Evolutionary conservation across 2,329 filamentous ascomycete species (phyloP), one percentile per base, ranked within the genome.

Genomic region (Botrytis sinoallii): DNA sequence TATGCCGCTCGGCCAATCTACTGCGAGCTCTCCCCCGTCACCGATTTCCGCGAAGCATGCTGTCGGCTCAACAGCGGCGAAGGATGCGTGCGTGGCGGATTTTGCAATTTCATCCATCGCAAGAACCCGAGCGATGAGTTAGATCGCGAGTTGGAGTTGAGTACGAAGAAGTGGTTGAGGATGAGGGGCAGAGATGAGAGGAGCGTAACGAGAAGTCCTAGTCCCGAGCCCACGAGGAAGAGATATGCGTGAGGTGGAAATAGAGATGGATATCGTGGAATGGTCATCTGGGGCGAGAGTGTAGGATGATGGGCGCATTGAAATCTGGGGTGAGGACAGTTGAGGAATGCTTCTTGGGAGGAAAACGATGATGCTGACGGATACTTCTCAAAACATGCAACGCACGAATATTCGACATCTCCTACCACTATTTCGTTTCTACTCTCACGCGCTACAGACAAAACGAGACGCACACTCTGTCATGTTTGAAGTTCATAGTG

Each of bases 51-150:
- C 82, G 96, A 99, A 86, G 96, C 96, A 29, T 99, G 96, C 83
- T 99, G 96, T 84, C 89, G 96, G 72, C 87, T 98, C 40, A 99
- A 99, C 81, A 93, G 89, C 57, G 96, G 96, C 76, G 96, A 98
- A 84, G 96, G 96, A 63, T 99, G 96, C 84, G 94, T 97, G 61
- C 89, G 96, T 77, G 96, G 95, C 76, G 96, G 96, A 46, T 98
- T 98, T 86, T 99, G 96, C 88, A 99, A 99, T 84, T 99, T 99
- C 83, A 99, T 99, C 77, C 96, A 99, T 83, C 90, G 96, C 81
- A 99, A 99, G 87, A 96, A 98, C 82, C 96, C 96, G 6, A 90
- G 89, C 78, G 86, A 93, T 18, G 95, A 98, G 85, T 86, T 99
- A 79, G 96, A 99, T 76, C 86, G 92, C 76, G 96, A 99, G 78